Evolutionary conservation across 305 asterid species (phyloP).

Genomic region (Fraxinus greggii): DNA sequence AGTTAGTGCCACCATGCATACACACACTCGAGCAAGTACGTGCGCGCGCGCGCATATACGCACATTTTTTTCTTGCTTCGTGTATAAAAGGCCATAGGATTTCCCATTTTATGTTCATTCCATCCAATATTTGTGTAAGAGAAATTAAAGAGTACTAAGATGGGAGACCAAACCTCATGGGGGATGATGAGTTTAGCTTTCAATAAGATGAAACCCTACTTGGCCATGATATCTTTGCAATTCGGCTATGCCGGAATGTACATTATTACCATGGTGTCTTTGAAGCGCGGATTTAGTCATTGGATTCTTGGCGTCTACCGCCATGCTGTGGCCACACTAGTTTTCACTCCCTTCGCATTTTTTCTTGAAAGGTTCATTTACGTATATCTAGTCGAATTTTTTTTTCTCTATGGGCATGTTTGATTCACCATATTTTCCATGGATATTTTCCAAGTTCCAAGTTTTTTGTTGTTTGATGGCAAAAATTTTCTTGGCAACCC

Average conservation of each 20-base stretch:
- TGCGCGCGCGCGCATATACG: neutral
- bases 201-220: slow-evolving; percentile 57
- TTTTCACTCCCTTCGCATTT: slow-evolving; percentile 69
- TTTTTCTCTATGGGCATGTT: too few species aligned
- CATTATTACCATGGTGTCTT: slow-evolving; percentile 56
- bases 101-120: slow-evolving; percentile 15
- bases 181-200: slow-evolving; percentile 22
- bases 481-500: too few species aligned
- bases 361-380: slow-evolving; percentile 56
- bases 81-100: slow-evolving; percentile 44
- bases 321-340: slow-evolving; percentile 60
- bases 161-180: slow-evolving; percentile 26
- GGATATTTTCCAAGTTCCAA: too few species aligned
- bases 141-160: slow-evolving; percentile 10
- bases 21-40: neutral
- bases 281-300: slow-evolving; percentile 74
- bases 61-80: slow-evolving; percentile 26
- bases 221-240: slow-evolving; percentile 78
- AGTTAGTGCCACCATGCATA: slow-evolving; percentile 38
- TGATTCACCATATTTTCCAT: too few species aligned
- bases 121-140: slow-evolving; percentile 16
- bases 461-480: too few species aligned
- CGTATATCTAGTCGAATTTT: neutral
- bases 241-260: slow-evolving; percentile 97
- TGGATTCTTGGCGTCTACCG: slow-evolving; percentile 86